Base-by-base conservation (phyloP, 2,329 filamentous ascomycete species). In the Ascochyta viciae-villosae region DNA sequence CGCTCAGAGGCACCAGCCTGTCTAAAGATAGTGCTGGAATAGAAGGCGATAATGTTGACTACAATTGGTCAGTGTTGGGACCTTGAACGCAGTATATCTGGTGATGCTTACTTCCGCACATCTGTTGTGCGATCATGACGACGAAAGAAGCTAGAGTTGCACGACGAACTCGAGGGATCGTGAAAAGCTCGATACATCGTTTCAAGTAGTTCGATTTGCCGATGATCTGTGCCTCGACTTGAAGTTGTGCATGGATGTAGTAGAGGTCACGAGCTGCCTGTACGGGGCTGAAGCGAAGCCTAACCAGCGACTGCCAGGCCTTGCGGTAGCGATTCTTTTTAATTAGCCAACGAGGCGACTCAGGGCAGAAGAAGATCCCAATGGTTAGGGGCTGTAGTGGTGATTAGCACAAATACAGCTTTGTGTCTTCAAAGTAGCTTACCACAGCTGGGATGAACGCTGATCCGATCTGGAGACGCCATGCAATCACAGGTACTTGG, bases 131-230 rank as follows among this genome's bases (percentile, higher is more conserved):
- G 62, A 10, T 72, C 70, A 56, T 95, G 63, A 94, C 89, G 1
- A 85, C 85, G 62, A 86, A 89, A 0, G 89, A 88, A 10, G 90
- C 91, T 26, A 89, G 80, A 4, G 87, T 92, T 2, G 91, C 91
- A 22, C 87, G 83, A 22, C 88, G 83, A 13, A 89, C 79, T 45
- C 89, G 83, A 2, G 88, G 87, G 50, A 90, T 82, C 10, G 85
- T 89, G 67, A 91, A 89, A 1, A 84, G 71, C 68, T 90, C 83
- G 35, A 81, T 42, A 50, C 76, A 76, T 19, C 75, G 67, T 6
- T 68, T 72, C 56, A 76, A 63, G 31, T 74, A 67, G 50, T 73
- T 76, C 42, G 57, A 64, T 54, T 51, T 68, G 26, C 45, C 50
- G 27, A 71, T 60, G 31, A 74, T 50, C 19, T 58, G 48, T 10